Conservation (phyloP, 768 basidiomycete species). For the Pleurotus salmoneostramineus region DNA sequence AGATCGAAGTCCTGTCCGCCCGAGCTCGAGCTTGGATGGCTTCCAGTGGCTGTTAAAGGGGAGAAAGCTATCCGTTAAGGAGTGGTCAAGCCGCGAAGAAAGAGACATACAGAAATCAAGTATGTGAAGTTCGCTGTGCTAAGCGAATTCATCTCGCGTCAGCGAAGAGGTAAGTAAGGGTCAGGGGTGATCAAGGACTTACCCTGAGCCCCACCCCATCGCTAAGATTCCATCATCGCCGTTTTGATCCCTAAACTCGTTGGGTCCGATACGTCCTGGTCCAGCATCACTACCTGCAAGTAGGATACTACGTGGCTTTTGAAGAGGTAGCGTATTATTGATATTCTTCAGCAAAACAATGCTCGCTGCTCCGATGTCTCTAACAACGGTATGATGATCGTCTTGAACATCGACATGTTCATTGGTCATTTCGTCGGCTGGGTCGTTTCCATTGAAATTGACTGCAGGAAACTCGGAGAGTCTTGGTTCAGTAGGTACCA, state of each 20-base stretch:
- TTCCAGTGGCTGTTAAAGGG: constrained; percentile 55
- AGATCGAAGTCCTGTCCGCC: constrained; percentile 60
- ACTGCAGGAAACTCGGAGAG: constrained; percentile 52
- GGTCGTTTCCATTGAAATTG: constrained; percentile 68
- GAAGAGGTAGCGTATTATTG: constrained; percentile 49
- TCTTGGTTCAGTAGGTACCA: constrained; percentile 73
- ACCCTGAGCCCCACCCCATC: constrained; percentile 91
- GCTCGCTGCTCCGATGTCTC: constrained; percentile 70
- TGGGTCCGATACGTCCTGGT: constrained; percentile 63
- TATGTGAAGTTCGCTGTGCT: constrained; percentile 75
- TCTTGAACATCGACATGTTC: constrained; percentile 65
- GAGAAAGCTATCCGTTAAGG: neutral
- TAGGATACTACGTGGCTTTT: constrained; percentile 53
- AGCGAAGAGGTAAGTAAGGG: neutral
- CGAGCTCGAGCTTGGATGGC: constrained; percentile 74
- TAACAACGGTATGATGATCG: constrained; percentile 63
- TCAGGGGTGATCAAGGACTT: constrained; percentile 5
- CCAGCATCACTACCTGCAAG: constrained; percentile 64
- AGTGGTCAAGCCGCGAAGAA: neutral
- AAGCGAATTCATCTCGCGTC: neutral
- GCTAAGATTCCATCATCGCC: constrained; percentile 74
- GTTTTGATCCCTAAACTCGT: constrained; percentile 63
- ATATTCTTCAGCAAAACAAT: constrained; percentile 77
- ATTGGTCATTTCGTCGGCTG: constrained; percentile 50
- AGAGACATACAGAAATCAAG: constrained; percentile 57